These are phyloP conservation scores for Rhododendron ferrugineum DNA, from an alignment of 148 eudicot genomes.

Conservation along the genomic window DNA sequence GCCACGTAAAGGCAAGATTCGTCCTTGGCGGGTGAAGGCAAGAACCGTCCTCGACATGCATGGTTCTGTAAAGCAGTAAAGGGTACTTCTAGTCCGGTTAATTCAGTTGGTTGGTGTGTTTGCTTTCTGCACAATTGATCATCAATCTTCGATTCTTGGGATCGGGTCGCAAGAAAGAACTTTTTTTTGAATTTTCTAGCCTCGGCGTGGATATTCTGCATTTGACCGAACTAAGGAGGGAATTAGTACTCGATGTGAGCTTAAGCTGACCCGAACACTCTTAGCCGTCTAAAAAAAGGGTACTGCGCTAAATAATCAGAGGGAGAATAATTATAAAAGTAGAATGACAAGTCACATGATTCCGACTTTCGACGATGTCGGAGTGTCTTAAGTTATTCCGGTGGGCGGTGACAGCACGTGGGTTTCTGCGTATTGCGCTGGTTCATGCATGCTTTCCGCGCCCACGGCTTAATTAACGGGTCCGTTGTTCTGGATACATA, in stretches of 20 bases:
- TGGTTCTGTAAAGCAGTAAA: neutral
- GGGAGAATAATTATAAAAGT: neutral
- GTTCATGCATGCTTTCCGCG: neutral
- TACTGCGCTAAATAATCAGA: neutral
- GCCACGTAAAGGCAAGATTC: neutral
- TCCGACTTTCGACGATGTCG: neutral
- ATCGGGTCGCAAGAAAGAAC: no score
- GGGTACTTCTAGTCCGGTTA: neutral
- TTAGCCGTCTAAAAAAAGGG: neutral
- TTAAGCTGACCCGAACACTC: no score
- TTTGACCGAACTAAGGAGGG: fast-evolving
- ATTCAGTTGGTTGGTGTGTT: no score
- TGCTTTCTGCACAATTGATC: no score
- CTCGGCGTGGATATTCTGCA: no score
- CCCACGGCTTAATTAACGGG: neutral
- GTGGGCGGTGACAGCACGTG: conserved; percentile 3
- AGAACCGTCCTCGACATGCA: neutral
- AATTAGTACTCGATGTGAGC: no score
- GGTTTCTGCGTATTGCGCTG: neutral
- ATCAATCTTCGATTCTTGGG: no score
- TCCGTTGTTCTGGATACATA: neutral
- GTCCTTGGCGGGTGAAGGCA: neutral
- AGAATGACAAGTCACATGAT: neutral
- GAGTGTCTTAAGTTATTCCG: conserved; percentile 5
- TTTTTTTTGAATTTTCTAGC: neutral